Conservation (phyloP, 2,329 filamentous ascomycete species). For the Cercospora brassicicola region DNA sequence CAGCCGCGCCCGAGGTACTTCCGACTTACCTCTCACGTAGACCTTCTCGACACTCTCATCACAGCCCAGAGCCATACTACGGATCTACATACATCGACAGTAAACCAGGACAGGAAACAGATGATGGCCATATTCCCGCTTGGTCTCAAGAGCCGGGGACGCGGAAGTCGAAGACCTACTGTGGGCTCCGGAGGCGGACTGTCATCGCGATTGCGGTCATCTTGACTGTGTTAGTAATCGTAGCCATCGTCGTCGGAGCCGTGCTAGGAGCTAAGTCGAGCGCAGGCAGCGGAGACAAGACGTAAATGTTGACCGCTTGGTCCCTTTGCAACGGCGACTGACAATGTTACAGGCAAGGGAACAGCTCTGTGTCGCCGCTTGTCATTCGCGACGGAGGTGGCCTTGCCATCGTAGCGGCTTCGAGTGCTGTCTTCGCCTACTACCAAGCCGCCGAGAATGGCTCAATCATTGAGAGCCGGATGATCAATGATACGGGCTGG, state of each 20-base stretch:
- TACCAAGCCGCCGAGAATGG: neutral
- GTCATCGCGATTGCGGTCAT: neutral
- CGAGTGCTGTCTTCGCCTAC: neutral
- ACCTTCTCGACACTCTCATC: neutral
- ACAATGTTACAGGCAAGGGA: neutral
- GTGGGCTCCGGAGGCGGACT: neutral
- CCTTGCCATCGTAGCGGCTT: neutral
- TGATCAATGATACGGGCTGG: neutral
- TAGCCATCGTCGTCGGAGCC: neutral
- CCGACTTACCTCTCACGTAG: neutral
- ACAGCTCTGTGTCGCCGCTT: neutral
- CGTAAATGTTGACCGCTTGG: neutral
- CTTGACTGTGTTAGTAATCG: neutral
- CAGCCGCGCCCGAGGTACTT: neutral
- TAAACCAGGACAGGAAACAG: neutral
- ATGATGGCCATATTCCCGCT: neutral
- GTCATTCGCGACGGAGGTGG: neutral
- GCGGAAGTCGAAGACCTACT: neutral
- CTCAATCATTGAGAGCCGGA: neutral
- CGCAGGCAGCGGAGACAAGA: neutral
- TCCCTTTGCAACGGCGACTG: neutral
- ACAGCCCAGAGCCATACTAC: neutral
- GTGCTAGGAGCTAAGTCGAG: neutral
- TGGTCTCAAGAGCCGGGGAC: neutral
- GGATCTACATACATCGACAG: neutral